Percentiles rank a stretch among this genome's conserved stretches.
These are phyloP conservation scores for Penicillium sp. DNA, from an alignment of 2,329 filamentous ascomycete genomes.

Conservation along the genomic window DNA sequence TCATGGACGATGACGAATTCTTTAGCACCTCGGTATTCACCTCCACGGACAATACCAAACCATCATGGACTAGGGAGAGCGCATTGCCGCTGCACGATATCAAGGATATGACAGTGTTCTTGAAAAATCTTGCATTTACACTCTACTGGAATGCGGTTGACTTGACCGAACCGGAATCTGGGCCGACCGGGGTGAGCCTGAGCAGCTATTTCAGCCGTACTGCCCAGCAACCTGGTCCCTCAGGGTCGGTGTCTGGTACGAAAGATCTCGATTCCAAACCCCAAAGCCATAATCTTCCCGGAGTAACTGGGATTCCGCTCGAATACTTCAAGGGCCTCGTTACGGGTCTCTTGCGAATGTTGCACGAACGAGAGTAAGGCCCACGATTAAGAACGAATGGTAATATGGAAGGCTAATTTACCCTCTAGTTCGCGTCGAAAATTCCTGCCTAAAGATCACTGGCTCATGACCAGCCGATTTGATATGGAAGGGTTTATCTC, in stretches of 20 bases:
- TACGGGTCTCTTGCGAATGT: conserved; percentile 77
- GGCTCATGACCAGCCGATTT: conserved; percentile 88
- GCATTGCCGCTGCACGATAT: conserved; percentile 73
- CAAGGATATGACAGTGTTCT: conserved; percentile 72
- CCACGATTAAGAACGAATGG: background rate
- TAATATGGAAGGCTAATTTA: background rate
- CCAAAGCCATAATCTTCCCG: conserved; percentile 55
- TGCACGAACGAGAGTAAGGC: conserved; percentile 79
- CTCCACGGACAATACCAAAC: conserved; percentile 52
- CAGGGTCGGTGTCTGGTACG: conserved; percentile 27
- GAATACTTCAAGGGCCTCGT: conserved; percentile 77
- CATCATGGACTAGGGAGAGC: conserved; percentile 61
- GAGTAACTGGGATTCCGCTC: conserved; percentile 71
- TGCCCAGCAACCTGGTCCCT: conserved; percentile 9
- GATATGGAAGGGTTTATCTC: conserved; percentile 87
- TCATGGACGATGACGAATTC: conserved; percentile 97
- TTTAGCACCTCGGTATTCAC: conserved; percentile 58
- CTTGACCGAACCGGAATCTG: conserved; percentile 50
- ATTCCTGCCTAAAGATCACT: conserved; percentile 82
- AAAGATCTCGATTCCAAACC: conserved; percentile 42
- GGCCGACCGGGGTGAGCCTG: conserved; percentile 45
- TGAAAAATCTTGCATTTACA: conserved; percentile 89
- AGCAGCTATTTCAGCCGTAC: conserved; percentile 49
- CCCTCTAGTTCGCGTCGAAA: conserved; percentile 67
- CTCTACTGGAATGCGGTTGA: conserved; percentile 82